Conservation (phyloP, 805 yeast genomes). For the Blastobotrys robertii region DNA sequence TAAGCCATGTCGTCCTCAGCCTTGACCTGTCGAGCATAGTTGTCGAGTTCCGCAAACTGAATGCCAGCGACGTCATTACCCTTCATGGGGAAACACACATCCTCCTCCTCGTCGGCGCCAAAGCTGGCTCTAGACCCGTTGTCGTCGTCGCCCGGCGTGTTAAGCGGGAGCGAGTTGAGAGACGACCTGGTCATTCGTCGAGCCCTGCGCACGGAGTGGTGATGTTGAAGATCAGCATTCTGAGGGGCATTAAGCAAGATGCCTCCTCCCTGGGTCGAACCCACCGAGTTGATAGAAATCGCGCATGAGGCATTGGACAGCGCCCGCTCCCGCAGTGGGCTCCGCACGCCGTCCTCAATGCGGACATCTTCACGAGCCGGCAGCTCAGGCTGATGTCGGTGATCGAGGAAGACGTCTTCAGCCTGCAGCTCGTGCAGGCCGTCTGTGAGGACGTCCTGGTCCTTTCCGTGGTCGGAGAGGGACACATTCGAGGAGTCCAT, state of each 20-base stretch:
- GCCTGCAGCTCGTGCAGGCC: not conserved
- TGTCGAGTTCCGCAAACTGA: constrained; percentile 85
- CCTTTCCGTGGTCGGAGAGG: too few relatives aligned
- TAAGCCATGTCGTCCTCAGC: constrained; percentile 1
- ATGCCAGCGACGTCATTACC: constrained; percentile 55
- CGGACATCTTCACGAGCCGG: not conserved
- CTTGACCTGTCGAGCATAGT: constrained; percentile 51
- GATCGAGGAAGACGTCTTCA: not conserved
- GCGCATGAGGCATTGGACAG: constrained; percentile 13
- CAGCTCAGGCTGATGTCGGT: not conserved
- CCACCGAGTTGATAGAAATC: constrained; percentile 13
- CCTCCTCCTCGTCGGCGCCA: constrained; percentile 93
- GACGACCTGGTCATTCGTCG: constrained; percentile 30
- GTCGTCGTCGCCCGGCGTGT: constrained; percentile 19
- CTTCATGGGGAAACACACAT: constrained; percentile 92
- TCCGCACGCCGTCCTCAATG: not conserved
- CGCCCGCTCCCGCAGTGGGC: not conserved
- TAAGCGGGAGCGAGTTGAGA: constrained; percentile 38
- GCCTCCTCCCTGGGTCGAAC: constrained; percentile 13
- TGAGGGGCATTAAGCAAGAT: constrained; percentile 12
- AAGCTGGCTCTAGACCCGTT: constrained; percentile 24
- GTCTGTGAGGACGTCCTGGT: not conserved
- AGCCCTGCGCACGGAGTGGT: constrained; percentile 3
- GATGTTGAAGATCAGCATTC: not conserved
- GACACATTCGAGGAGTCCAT: too few relatives aligned